Base-by-base conservation (phyloP, 495 filamentous ascomycete species). In the Penicillium arizonense region DNA sequence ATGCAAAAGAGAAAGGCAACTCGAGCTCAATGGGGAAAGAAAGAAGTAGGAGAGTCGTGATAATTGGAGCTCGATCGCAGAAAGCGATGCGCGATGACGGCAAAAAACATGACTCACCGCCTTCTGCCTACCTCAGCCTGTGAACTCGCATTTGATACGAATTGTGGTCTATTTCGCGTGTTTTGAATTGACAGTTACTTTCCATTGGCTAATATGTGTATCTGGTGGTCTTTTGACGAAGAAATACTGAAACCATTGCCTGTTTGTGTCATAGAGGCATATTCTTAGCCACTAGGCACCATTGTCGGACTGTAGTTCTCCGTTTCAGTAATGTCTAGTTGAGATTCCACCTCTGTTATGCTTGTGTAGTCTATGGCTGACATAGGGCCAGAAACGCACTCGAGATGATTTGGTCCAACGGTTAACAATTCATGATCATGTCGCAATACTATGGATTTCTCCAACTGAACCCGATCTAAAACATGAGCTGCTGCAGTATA, bases 41-140 rank as follows among this genome's bases (percentile, higher is more conserved):
- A 43, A 28, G 48, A 50, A 21, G 18, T 30, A 16, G 39, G 16
- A 30, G 32, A 35, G 39, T 43, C 33, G 48, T 11, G 48, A 28
- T 50, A 43, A 43, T 50, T 50, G 48, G 16, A 50, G 48, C 48
- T 50, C 30, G 40, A 18, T 38, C 18, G n/a, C 23, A 39, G 50
- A 52, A 52, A 52, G 32, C 40, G 41, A 52, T 52, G 50, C 50
- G 50, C 47, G 36, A 38, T 33, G 23, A 7, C 13, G 40, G 40
- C 50, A 45, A 30, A 52, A 52, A 44, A 52, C 14, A 26, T 30
- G 5, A 14, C 39, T 39, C 41, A 52, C 50, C 50, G 50, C 50
- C 41, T 52, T 52, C 3, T 18, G 7, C 14, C 20, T 23, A 36
- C 32, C 36, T 47, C 32, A 26, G 11, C 33, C 39, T 42, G 20